Conservation (phyloP, 352 stramenopile genomes). For the Aphanomyces stellatus region DNA sequence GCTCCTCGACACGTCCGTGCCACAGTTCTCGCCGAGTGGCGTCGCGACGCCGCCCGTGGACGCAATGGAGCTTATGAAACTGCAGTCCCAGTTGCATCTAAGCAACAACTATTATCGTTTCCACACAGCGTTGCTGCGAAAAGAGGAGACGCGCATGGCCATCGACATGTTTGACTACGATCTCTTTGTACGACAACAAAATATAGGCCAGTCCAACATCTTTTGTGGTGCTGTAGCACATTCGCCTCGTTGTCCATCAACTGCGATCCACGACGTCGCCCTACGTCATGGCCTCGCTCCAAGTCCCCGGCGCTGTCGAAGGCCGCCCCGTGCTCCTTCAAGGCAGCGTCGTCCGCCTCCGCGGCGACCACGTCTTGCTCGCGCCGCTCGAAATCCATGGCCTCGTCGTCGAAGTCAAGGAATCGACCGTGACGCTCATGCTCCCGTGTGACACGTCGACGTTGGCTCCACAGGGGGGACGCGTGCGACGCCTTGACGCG, state of each 20-base stretch:
- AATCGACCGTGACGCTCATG: slow-evolving; percentile 1
- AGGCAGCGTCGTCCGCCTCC: background rate
- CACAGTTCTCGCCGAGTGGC: background rate
- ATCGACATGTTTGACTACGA: background rate
- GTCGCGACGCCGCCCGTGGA: background rate
- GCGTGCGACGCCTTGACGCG: too few species aligned
- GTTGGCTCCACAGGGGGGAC: too few species aligned
- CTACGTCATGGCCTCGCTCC: background rate
- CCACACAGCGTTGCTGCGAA: background rate
- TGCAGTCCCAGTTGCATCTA: background rate
- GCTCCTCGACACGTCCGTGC: background rate
- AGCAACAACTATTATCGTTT: background rate
- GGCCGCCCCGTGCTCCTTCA: background rate
- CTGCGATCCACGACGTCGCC: background rate
- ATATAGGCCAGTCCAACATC: background rate
- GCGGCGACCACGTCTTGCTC: background rate
- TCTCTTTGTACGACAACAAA: background rate
- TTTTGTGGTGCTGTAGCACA: background rate
- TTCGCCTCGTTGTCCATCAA: background rate
- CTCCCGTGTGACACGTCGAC: background rate
- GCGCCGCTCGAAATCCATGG: background rate
- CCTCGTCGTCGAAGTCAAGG: background rate
- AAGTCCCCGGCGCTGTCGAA: slow-evolving; percentile 1
- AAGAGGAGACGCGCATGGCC: background rate
- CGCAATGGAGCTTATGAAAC: background rate